Percentiles rank a stretch among this genome's conserved stretches.
Evolutionary conservation across 306 rosid species (phyloP).

Genomic region (Biancaea sappan): DNA sequence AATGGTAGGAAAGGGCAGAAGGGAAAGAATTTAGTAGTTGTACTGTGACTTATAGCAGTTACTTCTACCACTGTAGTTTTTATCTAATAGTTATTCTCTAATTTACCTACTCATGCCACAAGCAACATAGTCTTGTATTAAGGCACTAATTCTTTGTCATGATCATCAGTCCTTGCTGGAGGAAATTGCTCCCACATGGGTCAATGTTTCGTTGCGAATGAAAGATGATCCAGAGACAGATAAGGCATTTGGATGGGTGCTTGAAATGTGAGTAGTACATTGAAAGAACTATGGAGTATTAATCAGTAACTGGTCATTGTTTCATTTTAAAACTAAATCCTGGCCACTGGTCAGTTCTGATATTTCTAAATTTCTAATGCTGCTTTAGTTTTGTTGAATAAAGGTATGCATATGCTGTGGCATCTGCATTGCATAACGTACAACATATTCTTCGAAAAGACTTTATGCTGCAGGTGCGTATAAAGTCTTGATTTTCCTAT

Average conservation of each 20-base stretch:
- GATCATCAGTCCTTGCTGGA: constrained; percentile 66
- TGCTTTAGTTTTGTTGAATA: constrained; percentile 36
- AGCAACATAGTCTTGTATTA: constrained; percentile 13
- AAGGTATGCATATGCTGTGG: constrained; percentile 96
- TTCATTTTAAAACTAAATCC: constrained; percentile 36
- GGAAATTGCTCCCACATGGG: constrained; percentile 99
- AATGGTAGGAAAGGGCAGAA: neutral
- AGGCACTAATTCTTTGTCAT: constrained; percentile 38
- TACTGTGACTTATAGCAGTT: constrained; percentile 6
- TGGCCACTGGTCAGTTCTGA: constrained; percentile 28
- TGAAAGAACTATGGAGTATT: neutral
- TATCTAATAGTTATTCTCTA: neutral
- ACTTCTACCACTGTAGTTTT: neutral
- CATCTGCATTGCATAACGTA: constrained; percentile 91
- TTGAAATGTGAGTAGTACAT: constrained; percentile 82
- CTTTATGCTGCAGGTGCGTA: constrained; percentile 84
- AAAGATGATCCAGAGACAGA: constrained; percentile 84
- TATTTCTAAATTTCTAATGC: constrained; percentile 32
- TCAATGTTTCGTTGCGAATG: constrained; percentile 84
- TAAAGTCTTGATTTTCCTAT: neutral
- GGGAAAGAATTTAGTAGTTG: neutral
- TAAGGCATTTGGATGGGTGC: constrained; percentile 97
- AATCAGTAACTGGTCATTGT: constrained; percentile 29
- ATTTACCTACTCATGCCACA: constrained; percentile 10
- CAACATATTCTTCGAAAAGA: constrained; percentile 74